A percentile compares a stretch with the other conserved stretches of the same genome.
Conservation (phyloP, 805 yeast genomes). For the Barnettozyma siamensis region DNA sequence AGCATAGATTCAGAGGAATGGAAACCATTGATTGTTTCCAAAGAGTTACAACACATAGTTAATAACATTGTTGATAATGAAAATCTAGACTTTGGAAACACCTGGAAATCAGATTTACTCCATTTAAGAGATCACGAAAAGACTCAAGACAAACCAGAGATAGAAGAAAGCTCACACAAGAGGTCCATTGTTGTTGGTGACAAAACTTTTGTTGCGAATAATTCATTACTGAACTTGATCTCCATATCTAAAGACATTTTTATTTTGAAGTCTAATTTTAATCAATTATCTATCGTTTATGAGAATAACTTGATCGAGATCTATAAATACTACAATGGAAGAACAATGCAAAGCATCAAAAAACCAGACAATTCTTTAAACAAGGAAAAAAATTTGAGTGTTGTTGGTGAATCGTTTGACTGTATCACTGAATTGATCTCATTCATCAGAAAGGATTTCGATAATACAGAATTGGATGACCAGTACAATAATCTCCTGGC, state of each 20-base stretch:
- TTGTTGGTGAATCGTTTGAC: conserved; percentile 38
- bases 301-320: conserved; percentile 40
- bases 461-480: conserved; percentile 12
- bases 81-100: conserved; percentile 36
- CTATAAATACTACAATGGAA: conserved; percentile 46
- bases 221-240: conserved; percentile 38
- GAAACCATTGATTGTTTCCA: conserved; percentile 63
- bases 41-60: conserved; percentile 41
- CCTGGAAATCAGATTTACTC: conserved; percentile 40
- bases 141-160: neutral
- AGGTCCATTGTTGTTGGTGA: conserved; percentile 44
- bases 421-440: conserved; percentile 32
- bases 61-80: conserved; percentile 46
- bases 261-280: conserved; percentile 51
- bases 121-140: conserved; percentile 14
- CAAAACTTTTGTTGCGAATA: conserved; percentile 52
- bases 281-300: conserved; percentile 33
- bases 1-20: conserved; percentile 67
- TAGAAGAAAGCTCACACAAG: conserved; percentile 27
- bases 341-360: conserved; percentile 27
- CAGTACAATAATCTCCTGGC: conserved; percentile 9
- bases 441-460: conserved; percentile 13
- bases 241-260: conserved; percentile 45
- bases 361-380: conserved; percentile 18
- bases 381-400: conserved; percentile 31